Base-by-base conservation (phyloP, 352 stramenopile genomes). In the Pythium oligandrum region DNA sequence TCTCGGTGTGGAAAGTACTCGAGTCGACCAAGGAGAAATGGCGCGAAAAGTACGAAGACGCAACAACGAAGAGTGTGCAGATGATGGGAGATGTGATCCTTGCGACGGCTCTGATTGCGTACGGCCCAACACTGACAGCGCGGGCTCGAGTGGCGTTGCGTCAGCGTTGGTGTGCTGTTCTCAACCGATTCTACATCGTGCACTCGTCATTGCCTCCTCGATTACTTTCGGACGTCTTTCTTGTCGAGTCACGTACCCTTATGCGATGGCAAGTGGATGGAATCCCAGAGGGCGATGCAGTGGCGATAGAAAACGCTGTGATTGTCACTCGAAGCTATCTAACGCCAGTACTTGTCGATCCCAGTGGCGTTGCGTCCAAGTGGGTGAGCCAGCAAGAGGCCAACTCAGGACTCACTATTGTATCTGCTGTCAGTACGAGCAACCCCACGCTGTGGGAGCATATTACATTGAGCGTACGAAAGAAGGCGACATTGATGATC, bases 51-150 rank as follows among this genome's bases (percentile, higher is more conserved):
- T 69, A 77, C 45, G 67, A 86, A 4, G 58, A 64, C 8, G 84
- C 74, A 53, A 68, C 55, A 0, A 55, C 76, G 47, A 75, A 83
- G 47, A 55, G 55, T 0, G 54, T 59, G 0, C 59, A 86, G 30
- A 76, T 70, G 55, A 68, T 75, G 49, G 82, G 73, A 3, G 78
- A 93, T 12, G 55, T 90, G 30, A 63, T 90, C n/a, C 48, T 93
- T 4, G 70, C 66, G 2, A 89, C 82, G 30, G 75, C 75, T 0
- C 51, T 64, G 0, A 51, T 86, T 7, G 65, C 60, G 0, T 93
- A 93, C 40, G 63, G 70, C 4, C 70, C 72, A 5, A 66, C 54
- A 4, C 8, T 72, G 3, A 71, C 52, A 0, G n/a, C 31, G 4
- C n/a, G 26, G 1, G 57, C 59, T 2, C 60, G 67, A 2, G 9